A percentile compares a stretch with the other conserved stretches of the same genome.
Conservation (phyloP, 257 asterid species). For the Solanum etuberosum region DNA sequence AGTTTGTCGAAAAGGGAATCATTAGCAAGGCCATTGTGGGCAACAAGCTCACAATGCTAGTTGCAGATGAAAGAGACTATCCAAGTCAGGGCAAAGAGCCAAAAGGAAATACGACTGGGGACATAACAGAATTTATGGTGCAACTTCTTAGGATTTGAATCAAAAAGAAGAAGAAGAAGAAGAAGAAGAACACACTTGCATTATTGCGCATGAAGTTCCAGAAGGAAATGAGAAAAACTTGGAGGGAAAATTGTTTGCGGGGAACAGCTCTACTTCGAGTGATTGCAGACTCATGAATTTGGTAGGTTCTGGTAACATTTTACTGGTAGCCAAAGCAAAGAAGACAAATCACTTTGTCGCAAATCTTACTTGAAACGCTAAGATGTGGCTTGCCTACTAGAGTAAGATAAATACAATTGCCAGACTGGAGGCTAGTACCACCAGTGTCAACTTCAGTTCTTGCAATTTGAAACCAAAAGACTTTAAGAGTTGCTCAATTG, state of each 20-base stretch:
- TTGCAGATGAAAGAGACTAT: background rate
- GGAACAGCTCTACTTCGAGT: background rate
- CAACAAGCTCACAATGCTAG: background rate
- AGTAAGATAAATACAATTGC: background rate
- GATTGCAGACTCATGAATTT: background rate
- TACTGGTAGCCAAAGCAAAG: background rate
- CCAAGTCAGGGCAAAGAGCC: background rate
- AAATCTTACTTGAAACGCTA: background rate
- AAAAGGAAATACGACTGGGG: background rate
- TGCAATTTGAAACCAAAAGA: background rate
- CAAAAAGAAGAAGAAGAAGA: background rate
- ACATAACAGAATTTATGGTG: background rate
- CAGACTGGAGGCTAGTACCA: background rate
- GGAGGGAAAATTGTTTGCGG: background rate
- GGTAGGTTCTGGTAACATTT: background rate
- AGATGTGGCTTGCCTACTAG: background rate
- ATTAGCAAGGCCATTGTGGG: background rate
- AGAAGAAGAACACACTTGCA: background rate
- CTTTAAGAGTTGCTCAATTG: background rate
- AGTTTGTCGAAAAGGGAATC: background rate
- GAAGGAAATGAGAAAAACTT: background rate
- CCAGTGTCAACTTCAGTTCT: background rate
- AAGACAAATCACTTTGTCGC: background rate
- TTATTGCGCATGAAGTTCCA: background rate
- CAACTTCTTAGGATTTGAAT: background rate